Conservation (phyloP, 2,329 filamentous ascomycete species). For the Aspergillus eucalypticola region DNA sequence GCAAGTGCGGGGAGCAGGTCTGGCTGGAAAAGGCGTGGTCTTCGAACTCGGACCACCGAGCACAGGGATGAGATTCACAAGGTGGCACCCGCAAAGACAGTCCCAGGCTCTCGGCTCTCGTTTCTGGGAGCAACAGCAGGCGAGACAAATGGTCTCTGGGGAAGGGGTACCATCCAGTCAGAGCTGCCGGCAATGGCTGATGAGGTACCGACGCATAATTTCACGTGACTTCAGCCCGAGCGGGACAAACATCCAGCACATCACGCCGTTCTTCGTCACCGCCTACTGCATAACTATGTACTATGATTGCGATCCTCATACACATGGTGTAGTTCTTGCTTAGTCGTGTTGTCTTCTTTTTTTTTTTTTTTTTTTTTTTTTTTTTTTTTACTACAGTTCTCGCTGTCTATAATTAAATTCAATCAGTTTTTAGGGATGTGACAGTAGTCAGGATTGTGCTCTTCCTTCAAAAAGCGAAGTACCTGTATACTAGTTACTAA, state of each 20-base stretch:
- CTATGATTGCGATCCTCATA: no score
- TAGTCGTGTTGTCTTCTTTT: no score
- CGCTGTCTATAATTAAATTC: no score
- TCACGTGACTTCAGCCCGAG: slow-evolving; percentile 4
- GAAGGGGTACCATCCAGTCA: not conserved
- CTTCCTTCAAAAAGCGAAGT: no score
- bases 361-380: no score
- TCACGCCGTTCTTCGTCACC: not conserved
- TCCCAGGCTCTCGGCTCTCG: slow-evolving; percentile 2
- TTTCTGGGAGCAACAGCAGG: not conserved
- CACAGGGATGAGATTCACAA: not conserved
- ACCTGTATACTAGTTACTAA: no score
- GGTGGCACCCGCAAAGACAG: not conserved
- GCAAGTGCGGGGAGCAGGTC: slow-evolving; percentile 39
- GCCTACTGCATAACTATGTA: not conserved
- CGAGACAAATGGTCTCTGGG: slow-evolving; percentile 5
- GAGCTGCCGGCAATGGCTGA: slow-evolving; percentile 1
- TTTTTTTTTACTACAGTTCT: no score
- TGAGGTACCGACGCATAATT: slow-evolving; percentile 1
- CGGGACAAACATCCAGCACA: not conserved
- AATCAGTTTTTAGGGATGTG: no score
- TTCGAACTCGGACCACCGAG: not conserved
- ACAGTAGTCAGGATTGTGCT: no score
- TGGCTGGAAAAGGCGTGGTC: slow-evolving; percentile 15
- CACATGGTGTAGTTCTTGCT: no score